A percentile compares a stretch with the other conserved stretches of the same genome.
phyloP scores from a whole-genome alignment of 2,329 filamentous ascomycete species.

The Colletotrichum nymphaeae region DNA sequence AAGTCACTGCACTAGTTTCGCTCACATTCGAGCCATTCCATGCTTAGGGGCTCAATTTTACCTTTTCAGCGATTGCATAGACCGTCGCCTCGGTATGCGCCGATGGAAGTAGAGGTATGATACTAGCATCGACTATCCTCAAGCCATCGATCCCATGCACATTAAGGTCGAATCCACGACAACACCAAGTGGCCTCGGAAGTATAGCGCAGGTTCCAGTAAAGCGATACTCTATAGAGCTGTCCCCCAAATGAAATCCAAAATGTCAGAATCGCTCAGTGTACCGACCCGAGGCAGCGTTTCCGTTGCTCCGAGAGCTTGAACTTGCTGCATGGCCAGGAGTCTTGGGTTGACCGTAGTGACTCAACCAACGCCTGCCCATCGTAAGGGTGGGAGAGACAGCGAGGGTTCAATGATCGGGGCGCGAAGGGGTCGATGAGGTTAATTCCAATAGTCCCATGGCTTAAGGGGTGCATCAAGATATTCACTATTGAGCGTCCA shows the following conservation, averaged over 20 bases:
- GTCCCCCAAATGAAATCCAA: background rate
- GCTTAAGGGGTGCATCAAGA: slow-evolving; percentile 51
- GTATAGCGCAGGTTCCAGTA: slow-evolving; percentile 42
- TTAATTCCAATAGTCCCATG: slow-evolving; percentile 52
- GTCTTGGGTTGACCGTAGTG: slow-evolving; percentile 15
- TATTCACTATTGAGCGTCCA: slow-evolving; percentile 44
- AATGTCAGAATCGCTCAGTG: slow-evolving; percentile 22
- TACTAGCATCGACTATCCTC: slow-evolving; percentile 36
- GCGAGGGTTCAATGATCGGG: slow-evolving; percentile 29
- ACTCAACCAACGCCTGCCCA: slow-evolving; percentile 32
- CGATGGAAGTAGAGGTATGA: slow-evolving; percentile 36
- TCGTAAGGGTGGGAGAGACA: slow-evolving; percentile 28
- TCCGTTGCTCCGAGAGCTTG: slow-evolving; percentile 23
- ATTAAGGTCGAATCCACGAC: slow-evolving; percentile 41
- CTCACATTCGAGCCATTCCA: fast-evolving
- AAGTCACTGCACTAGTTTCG: background rate
- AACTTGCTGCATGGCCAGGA: slow-evolving; percentile 12
- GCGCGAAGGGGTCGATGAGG: slow-evolving; percentile 44
- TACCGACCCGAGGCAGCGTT: slow-evolving; percentile 37
- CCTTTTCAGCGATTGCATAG: slow-evolving; percentile 36
- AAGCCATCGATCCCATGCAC: slow-evolving; percentile 41
- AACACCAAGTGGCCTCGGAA: slow-evolving; percentile 41
- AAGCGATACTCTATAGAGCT: slow-evolving; percentile 37
- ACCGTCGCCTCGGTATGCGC: slow-evolving; percentile 36
- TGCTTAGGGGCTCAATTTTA: background rate